These are phyloP conservation scores for Trichosporon sp. DNA, from an alignment of 1,284 basidiomycete genomes.

Conservation along the genomic window DNA sequence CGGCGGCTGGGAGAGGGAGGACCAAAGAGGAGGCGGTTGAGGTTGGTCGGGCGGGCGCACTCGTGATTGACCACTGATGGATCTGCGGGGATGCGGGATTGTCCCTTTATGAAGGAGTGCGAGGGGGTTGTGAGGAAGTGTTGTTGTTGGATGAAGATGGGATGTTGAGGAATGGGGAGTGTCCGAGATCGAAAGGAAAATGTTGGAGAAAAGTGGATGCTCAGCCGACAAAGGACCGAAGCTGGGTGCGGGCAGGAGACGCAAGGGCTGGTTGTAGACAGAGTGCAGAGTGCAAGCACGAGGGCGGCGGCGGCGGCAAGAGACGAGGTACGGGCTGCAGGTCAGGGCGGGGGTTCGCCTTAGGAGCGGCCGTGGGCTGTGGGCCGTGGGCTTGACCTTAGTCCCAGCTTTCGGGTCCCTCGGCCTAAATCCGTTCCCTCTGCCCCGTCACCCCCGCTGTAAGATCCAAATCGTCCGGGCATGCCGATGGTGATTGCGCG, in stretches of 20 bases:
- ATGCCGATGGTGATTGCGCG: background rate
- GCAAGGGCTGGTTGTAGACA: background rate
- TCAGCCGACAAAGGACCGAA: constrained; percentile 20
- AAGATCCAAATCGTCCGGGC: background rate
- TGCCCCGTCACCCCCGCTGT: background rate
- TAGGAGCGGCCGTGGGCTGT: constrained; percentile 11
- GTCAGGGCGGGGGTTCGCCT: background rate
- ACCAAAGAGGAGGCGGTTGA: background rate
- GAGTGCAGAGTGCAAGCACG: background rate
- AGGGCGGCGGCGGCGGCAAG: constrained; percentile 15
- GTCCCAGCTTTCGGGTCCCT: background rate
- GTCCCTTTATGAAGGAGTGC: background rate
- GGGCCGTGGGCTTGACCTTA: constrained; percentile 5
- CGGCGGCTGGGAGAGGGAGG: background rate
- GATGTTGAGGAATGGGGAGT: background rate
- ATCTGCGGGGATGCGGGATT: background rate
- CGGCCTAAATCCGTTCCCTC: constrained; percentile 6
- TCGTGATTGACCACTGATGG: background rate
- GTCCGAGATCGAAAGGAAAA: constrained; percentile 17
- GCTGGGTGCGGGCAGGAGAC: background rate
- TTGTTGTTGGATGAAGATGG: background rate
- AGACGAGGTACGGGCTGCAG: background rate
- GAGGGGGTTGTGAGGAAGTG: background rate
- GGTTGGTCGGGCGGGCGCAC: constrained; percentile 8
- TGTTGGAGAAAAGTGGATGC: constrained; percentile 20